Percentiles rank a stretch among this genome's conserved stretches.
Evolutionary conservation across 1,284 basidiomycete genomes (phyloP).

Genomic region (Ceratobasidium sp.): DNA sequence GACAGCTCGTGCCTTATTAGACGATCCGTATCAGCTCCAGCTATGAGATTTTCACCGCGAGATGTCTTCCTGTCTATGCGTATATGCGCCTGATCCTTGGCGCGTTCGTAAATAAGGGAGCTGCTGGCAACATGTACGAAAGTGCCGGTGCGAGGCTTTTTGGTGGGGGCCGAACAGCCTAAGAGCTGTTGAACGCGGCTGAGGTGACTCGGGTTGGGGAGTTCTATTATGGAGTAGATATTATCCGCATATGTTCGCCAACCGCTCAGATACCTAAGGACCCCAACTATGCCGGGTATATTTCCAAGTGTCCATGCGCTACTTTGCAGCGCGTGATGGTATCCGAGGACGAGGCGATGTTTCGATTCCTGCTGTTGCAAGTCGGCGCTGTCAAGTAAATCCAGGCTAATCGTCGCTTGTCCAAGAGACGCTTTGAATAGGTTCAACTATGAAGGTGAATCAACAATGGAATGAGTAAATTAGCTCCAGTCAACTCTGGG

Average conservation of each 20-base stretch:
- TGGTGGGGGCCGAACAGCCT: background rate
- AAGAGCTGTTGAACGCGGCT: background rate
- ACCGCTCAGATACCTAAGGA: background rate
- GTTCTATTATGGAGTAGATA: background rate
- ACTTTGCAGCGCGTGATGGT: constrained; percentile 9
- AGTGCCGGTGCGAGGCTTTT: constrained; percentile 2
- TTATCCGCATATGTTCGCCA: constrained; percentile 9
- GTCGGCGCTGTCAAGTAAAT: background rate
- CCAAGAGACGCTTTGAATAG: constrained; percentile 6
- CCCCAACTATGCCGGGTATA: background rate
- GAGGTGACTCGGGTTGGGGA: background rate
- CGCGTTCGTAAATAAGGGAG: background rate
- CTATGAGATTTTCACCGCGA: background rate
- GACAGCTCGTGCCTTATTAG: constrained; percentile 4
- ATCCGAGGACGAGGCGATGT: constrained; percentile 6
- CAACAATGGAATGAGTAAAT: background rate
- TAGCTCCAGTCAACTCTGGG: background rate
- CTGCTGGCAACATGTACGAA: background rate
- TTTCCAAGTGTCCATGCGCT: background rate
- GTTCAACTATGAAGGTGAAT: background rate
- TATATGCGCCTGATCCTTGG: background rate
- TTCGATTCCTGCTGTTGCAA: background rate
- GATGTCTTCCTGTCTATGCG: constrained; percentile 9
- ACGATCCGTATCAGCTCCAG: background rate
- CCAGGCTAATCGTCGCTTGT: background rate